Evolutionary conservation across 257 asterid genomes (phyloP), one percentile per base, ranked within the genome.

Genomic region (Penstemon newberryi): DNA sequence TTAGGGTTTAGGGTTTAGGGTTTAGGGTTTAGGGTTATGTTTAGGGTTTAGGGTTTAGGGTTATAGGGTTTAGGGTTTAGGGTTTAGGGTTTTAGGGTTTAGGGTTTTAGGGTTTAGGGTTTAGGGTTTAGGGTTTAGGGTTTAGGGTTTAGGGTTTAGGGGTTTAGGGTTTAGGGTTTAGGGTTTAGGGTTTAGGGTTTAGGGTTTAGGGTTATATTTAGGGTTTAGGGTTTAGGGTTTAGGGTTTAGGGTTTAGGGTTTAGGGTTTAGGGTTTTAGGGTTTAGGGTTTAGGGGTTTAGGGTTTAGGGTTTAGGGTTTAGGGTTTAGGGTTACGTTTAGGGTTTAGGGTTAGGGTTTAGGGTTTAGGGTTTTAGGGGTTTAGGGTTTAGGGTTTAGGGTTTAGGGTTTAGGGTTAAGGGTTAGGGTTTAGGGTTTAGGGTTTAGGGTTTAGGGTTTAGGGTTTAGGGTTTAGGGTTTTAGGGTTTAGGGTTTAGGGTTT

Each of bases 201-300:
- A 25, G 13, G 8, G 18, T 60, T 60, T 50, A 37, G 52, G 75
- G 75, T 47, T 70, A 15, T 70, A 69, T 47, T 70, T 70, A 46
- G 61, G 75, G 74, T 47, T 25, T 25, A 25, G 33, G 33, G 18
- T 15, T 15, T 15, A 15, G 18, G 18, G 18, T 7, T 47, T 47
- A 6, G 12, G 53, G 53, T 47, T 47, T 47, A 47, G 53, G 53
- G 53, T 47, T 47, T 47, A 47, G 53, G 53, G 53, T 47, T 47
- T 47, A 47, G 53, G 33, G 33, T 25, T 25, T 25, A 25, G 33
- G 33, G 33, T 25, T 25, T 25, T 47, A 9, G 53, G 53, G 33
- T 47, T 47, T 47, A 47, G 53, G 53, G 53, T 47, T 47, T 47
- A 47, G 0, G 53, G 53, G 53, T 6, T 47, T 47, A 9, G 53